Base-by-base conservation (phyloP, 2,329 filamentous ascomycete genomes). In the Alternaria ventricosa region DNA sequence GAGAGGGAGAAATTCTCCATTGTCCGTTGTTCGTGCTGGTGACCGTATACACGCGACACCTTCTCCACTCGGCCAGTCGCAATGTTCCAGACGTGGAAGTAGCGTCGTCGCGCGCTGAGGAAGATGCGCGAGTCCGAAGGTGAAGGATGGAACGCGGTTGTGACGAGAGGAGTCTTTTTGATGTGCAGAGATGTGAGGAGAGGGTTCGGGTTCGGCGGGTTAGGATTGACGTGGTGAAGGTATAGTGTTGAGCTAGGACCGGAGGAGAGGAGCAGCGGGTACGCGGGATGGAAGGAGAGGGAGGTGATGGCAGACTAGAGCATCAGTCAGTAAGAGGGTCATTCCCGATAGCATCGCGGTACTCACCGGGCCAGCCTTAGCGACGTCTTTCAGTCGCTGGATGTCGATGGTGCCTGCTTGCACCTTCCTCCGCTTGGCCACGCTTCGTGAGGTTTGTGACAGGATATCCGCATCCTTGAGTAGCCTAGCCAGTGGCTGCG, bases 31-130 rank as follows among this genome's bases (percentile, higher is more conserved):
- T 97, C 93, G 59, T 92, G 87, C 69, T 90, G 85, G 70, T 94
- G 90, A 66, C 94, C 88, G 75, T 91, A 87, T 63, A 96, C 83
- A 77, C 91, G 86, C 71, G 88, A 89, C 47, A 97, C 87, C 81
- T 97, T 97, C 74, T 95, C 91, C 53, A 99, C 89, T 12, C 86
- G 84, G 46, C 96, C 96, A 0, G 91, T 90, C 46, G 90, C 85
- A 23, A 99, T 86, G 74, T 98, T 90, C 96, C 96, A 99, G 69
- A 91, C 90, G 81, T 98, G 96, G 81, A 98, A 97, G 83, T 94
- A 98, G 67, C 90, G 90, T 54, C 96, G 89, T 36, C 95, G 90
- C 41, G 94, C 94, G 18, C 94, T 92, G 63, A 97, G 92, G 79
- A 97, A 92, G 69, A 99, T 91, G 71, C 91, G 91, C 66, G 91